Evolutionary conservation across 352 stramenopile species (phyloP), one percentile per base, ranked within the genome.

Genomic region (Peronospora destructor): DNA sequence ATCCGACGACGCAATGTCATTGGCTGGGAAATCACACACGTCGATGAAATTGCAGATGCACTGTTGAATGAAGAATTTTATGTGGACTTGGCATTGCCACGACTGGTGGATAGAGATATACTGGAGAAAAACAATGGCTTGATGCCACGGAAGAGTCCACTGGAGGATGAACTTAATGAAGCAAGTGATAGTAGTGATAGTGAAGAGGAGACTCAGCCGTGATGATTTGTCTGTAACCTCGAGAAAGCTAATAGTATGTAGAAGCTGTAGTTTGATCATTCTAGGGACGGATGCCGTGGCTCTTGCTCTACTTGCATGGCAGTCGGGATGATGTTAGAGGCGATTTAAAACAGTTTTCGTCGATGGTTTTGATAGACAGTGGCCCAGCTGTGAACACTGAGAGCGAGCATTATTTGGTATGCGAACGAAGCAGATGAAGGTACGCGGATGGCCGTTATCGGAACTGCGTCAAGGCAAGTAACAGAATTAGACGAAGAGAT

Each of bases 1-100:
- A 76, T 98, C 25, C 73, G 78, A 43, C 84, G 87, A 59, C 82
- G 86, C 36, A 84, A 84, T 34, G 81, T 89, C 44, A 81, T 88
- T 12, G 75, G 87, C 12, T 97, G 94, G 94, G 85, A 91, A 46
- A 79, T 98, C 25, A 87, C 83, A 5, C 78, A 97, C 55, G 87
- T 99, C 53, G 96, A 99, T 74, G 88, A 98, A 66, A 92, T 98
- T 23, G 80, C 97, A 1, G 94, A 99, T 53, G 72, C 91, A 45
- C 71, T 99, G 28, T 68, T 99, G 29, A 78, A 61, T 8, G 73
- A 97, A 30, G 83, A 98, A 46, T 87, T 85, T 49, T 95, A 95
- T 47, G 90, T 94, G 49, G 92, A 97, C 42, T 87, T 99, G 59
- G 71, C 92, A 14, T 73, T 99, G 34, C 96, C 96, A 6, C 72